These are phyloP conservation scores for Ascochyta fabae DNA, from an alignment of 2,329 filamentous ascomycete species.

Conservation along the genomic window DNA sequence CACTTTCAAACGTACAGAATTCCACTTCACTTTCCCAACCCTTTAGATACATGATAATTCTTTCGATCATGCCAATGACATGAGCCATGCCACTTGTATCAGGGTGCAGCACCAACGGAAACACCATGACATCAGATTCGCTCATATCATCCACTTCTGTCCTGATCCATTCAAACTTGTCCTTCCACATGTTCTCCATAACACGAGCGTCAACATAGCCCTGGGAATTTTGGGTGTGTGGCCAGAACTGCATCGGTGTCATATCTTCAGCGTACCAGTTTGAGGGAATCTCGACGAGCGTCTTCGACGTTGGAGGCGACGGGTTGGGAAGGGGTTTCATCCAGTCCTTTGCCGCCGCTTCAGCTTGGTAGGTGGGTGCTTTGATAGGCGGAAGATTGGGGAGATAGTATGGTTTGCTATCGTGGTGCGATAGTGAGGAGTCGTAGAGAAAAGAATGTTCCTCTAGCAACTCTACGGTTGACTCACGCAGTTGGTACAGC, in stretches of 20 bases:
- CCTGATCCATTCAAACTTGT: conserved; percentile 63
- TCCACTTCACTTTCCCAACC: conserved; percentile 54
- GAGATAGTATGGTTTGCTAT: conserved; percentile 58
- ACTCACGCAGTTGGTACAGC: conserved; percentile 58
- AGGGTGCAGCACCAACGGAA: conserved; percentile 62
- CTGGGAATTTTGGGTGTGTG: conserved; percentile 58
- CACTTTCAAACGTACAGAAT: conserved; percentile 54
- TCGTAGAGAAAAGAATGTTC: conserved; percentile 59
- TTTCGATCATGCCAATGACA: conserved; percentile 64
- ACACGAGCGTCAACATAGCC: conserved; percentile 65
- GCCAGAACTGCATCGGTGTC: conserved; percentile 57
- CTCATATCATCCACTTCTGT: conserved; percentile 48
- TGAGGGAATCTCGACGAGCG: conserved; percentile 57
- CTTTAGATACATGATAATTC: conserved; percentile 60
- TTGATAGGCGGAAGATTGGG: conserved; percentile 51
- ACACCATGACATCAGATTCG: conserved; percentile 50
- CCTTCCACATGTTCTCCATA: conserved; percentile 67
- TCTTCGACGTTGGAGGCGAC: conserved; percentile 27
- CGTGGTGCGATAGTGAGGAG: conserved; percentile 58
- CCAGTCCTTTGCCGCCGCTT: conserved; percentile 51
- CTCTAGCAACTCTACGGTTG: conserved; percentile 57
- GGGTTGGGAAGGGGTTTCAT: conserved; percentile 52
- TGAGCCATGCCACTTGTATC: conserved; percentile 68
- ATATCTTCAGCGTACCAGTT: conserved; percentile 62
- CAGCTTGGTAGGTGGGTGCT: conserved; percentile 50